Conservation (phyloP, 148 eudicot genomes). For the Cornus florida region DNA sequence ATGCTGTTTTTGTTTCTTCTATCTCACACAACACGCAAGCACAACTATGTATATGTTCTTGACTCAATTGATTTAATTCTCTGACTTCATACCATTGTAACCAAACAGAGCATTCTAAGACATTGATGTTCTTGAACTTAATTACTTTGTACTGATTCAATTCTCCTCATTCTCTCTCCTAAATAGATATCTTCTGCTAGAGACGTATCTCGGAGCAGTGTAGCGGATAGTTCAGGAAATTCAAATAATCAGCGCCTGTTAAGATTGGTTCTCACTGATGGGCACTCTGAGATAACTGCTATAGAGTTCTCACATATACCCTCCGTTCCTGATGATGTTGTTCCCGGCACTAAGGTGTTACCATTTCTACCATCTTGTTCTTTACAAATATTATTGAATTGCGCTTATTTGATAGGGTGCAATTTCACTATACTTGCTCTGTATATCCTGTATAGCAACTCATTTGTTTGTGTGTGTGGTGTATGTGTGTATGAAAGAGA, state of each 20-base stretch:
- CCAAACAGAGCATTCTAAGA: no score
- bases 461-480: no score
- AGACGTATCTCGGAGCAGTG: slow-evolving; percentile 73
- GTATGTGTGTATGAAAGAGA: no score
- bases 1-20: no score
- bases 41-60: no score
- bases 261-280: slow-evolving; percentile 76
- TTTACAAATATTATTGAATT: not conserved
- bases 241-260: slow-evolving; percentile 54
- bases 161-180: not conserved
- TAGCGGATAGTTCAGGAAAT: slow-evolving; percentile 43
- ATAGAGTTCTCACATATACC: slow-evolving; percentile 70
- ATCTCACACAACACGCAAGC: no score
- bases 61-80: not conserved
- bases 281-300: slow-evolving; percentile 75
- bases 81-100: no score
- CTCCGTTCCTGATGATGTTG: slow-evolving; percentile 63
- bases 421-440: not conserved
- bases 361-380: not conserved
- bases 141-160: not conserved
- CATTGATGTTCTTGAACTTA: no score
- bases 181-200: slow-evolving; percentile 62
- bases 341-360: slow-evolving; percentile 86
- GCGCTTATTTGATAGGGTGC: not conserved
- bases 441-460: no score